Percentiles rank a stretch among this genome's conserved stretches.
Evolutionary conservation across 139 green algal genomes (phyloP).

Genomic region (Yamagishiella unicocca): DNA sequence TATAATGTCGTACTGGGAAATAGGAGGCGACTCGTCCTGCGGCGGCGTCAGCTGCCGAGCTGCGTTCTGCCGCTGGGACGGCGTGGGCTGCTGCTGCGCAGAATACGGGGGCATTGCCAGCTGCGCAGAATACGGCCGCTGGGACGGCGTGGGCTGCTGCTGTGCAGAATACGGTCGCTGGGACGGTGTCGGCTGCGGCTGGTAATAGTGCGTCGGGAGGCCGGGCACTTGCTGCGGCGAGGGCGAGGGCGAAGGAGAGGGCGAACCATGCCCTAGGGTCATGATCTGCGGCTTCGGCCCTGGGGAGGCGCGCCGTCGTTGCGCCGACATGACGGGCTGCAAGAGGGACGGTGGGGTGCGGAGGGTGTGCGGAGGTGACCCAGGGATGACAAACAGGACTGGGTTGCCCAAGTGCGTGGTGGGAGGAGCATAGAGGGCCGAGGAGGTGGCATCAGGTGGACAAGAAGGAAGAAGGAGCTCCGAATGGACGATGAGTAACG

Average conservation of each 20-base stretch:
- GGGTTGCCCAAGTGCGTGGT: background rate
- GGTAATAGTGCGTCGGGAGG: conserved; percentile 24
- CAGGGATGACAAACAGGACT: background rate
- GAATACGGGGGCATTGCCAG: background rate
- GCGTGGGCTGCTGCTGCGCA: background rate
- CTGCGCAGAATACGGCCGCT: background rate
- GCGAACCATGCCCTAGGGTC: conserved; percentile 15
- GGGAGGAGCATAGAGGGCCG: background rate
- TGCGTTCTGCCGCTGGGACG: background rate
- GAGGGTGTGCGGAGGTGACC: no score
- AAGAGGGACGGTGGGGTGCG: background rate
- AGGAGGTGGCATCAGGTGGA: no score
- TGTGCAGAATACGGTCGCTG: background rate
- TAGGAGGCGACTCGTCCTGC: conserved; percentile 12
- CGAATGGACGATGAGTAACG: no score
- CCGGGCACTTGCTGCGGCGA: background rate
- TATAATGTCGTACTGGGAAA: conserved; percentile 49
- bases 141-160: background rate
- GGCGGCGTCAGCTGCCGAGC: background rate
- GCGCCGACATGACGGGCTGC: background rate
- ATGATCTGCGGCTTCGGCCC: conserved; percentile 47
- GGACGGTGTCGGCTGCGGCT: background rate
- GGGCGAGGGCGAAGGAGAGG: background rate
- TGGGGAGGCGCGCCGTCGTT: conserved; percentile 5
- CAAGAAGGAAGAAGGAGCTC: no score